These are phyloP conservation scores for Durusdinium trenchii DNA, from an alignment of 73 alveolate species.

Conservation along the genomic window DNA sequence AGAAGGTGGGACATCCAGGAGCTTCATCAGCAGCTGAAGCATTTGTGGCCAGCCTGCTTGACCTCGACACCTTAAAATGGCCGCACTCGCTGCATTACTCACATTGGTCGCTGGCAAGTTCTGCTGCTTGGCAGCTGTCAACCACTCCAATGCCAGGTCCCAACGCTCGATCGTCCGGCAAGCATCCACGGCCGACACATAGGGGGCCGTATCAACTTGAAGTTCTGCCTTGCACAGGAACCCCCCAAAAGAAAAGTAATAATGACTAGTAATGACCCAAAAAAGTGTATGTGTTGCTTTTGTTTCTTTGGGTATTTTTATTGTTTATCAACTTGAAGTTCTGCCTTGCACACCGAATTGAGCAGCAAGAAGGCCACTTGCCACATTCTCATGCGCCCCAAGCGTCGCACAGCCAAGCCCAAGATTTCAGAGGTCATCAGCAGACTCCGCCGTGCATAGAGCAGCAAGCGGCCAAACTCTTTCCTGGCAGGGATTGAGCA, in stretches of 20 bases:
- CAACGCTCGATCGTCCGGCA: conserved; percentile 49
- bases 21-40: conserved; percentile 23
- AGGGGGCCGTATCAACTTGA: neutral
- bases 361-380: conserved; percentile 49
- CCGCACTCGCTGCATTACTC: conserved; percentile 73
- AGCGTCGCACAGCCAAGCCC: conserved; percentile 31
- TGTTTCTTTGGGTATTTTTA: too few species aligned
- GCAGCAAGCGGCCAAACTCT: conserved; percentile 37
- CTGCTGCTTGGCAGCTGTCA: neutral
- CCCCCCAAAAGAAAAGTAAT: too few species aligned
- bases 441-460: neutral
- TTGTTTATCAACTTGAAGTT: neutral
- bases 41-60: conserved; percentile 16
- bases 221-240: neutral
- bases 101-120: conserved; percentile 6
- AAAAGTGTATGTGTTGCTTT: too few species aligned
- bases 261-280: too few species aligned
- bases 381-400: conserved; percentile 73
- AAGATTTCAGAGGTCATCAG: neutral
- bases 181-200: conserved; percentile 82
- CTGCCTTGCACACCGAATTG: neutral
- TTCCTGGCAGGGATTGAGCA: neutral
- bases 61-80: conserved; percentile 33
- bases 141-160: conserved; percentile 21
- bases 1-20: neutral